A percentile compares a stretch with the other conserved stretches of the same genome.
Conservation (phyloP, 108 stramenopile genomes). For the Licmophora abbreviata region DNA sequence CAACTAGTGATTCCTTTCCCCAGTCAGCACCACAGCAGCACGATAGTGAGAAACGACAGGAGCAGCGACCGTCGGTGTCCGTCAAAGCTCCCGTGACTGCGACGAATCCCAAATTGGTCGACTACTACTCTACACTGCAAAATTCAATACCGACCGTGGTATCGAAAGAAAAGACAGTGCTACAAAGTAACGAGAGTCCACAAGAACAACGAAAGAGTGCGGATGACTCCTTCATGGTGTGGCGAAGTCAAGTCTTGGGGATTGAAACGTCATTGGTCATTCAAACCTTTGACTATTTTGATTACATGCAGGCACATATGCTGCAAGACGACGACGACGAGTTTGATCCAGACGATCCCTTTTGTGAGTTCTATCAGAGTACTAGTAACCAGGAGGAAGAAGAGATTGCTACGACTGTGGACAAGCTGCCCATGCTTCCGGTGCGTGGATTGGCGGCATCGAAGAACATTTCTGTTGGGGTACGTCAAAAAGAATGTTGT, state of each 20-base stretch:
- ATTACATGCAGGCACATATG: slow-evolving; percentile 40
- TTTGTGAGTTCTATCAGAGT: slow-evolving; percentile 5
- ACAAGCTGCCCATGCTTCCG: slow-evolving; percentile 21
- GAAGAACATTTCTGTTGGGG: slow-evolving; percentile 43
- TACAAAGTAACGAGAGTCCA: neutral
- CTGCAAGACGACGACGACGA: slow-evolving; percentile 26
- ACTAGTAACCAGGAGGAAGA: slow-evolving; percentile 6
- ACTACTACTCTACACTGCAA: neutral
- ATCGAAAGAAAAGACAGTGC: neutral
- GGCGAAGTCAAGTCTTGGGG: slow-evolving; percentile 49
- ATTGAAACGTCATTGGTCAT: slow-evolving; percentile 58
- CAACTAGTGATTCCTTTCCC: too few relatives aligned
- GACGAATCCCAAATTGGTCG: neutral
- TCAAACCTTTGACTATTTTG: slow-evolving; percentile 56
- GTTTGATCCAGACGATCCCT: slow-evolving; percentile 9
- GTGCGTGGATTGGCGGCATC: slow-evolving; percentile 71
- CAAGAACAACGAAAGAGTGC: slow-evolving; percentile 4
- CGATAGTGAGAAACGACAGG: too few relatives aligned
- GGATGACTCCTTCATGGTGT: slow-evolving; percentile 48
- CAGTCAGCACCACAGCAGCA: too few relatives aligned
- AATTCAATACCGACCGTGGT: neutral
- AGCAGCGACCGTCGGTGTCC: too few relatives aligned
- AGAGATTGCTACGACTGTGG: neutral
- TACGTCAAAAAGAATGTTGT: too few relatives aligned
- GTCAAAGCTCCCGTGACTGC: neutral